Evolutionary conservation across 768 basidiomycete species (phyloP), one percentile per base, ranked within the genome.

Genomic region (Hemileccinum rubropunctum): DNA sequence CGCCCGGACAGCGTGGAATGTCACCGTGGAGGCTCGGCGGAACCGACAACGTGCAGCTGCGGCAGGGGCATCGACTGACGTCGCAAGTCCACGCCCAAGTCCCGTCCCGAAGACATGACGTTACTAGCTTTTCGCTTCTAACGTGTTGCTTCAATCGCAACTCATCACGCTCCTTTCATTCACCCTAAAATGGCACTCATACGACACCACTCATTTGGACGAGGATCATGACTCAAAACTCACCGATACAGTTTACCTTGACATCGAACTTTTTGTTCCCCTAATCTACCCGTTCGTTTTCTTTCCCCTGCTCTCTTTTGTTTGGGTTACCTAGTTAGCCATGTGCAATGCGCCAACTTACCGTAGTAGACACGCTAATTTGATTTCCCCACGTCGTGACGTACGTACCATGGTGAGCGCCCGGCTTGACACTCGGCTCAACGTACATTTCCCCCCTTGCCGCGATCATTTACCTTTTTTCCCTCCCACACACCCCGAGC

Each of bases 1-100:
- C 39, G 78, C 75, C 21, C 75, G 75, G 57, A 82, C 74, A 18
- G 80, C 82, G 38, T 93, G 88, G 88, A 86, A 81, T 41, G 83
- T 86, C 37, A 80, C 89, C 9, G 79, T 83, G 15, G 86, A 90
- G 55, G 81, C 83, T n/a, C 68, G 68, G 18, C 67, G 68, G 20
- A 59, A 62, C 39, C 63, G 66, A 44, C 62, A 61, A 50, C 63
- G 45, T 2, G 43, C 36, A 18, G 54, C 48, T 26, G 48, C 40
- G 2, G 49, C 42, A 33, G 52, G 56, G 6, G 18, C 30, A 35
- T 42, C 65, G 23, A 54, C 57, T 13, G 54, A 56, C 38, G 54
- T 56, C 42, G 51, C 33, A 40, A 10, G 20, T 27, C 34, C 26
- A 20, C 48, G 46, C 20, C 42, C 48, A 23, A 51, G 56, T 40